A percentile compares a stretch with the other conserved stretches of the same genome.
These are phyloP conservation scores for Trametes gibbosa DNA, from an alignment of 768 basidiomycete genomes.

Conservation along the genomic window DNA sequence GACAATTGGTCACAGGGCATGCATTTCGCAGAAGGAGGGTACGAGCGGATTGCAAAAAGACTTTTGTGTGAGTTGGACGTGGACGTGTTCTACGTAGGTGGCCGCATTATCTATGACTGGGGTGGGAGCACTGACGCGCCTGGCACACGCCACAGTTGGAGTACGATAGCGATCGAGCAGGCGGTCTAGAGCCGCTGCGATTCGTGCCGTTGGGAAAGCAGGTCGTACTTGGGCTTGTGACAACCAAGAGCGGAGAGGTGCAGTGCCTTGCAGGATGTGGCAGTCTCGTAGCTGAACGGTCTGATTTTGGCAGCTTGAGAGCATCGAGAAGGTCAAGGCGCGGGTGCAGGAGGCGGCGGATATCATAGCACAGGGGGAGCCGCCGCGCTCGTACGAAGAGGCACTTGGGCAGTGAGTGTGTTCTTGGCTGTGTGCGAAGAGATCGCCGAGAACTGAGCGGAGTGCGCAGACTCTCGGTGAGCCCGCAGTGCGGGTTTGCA, in stretches of 20 bases:
- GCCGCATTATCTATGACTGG: not conserved
- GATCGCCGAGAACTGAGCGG: not conserved
- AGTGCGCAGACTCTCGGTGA: conserved; percentile 37
- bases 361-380: conserved; percentile 34
- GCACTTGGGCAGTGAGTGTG: conserved; percentile 36
- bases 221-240: conserved; percentile 43
- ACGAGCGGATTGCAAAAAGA: conserved; percentile 49
- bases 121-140: not conserved
- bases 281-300: conserved; percentile 1
- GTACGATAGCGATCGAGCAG: conserved; percentile 60
- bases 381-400: conserved; percentile 35
- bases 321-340: conserved; percentile 34
- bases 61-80: conserved; percentile 58
- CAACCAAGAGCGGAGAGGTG: conserved; percentile 40
- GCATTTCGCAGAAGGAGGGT: conserved; percentile 59
- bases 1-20: conserved; percentile 42
- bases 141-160: conserved; percentile 44
- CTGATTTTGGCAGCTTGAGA: conserved; percentile 35
- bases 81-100: conserved; percentile 43
- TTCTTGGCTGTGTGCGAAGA: not conserved
- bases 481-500: conserved; percentile 52
- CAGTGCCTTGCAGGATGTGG: conserved; percentile 19
- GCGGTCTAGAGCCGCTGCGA: conserved; percentile 51
- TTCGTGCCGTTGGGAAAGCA: conserved; percentile 45
- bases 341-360: conserved; percentile 43